Base-by-base conservation (phyloP, 441 rosid genomes). In the Gossypium laxum region DNA sequence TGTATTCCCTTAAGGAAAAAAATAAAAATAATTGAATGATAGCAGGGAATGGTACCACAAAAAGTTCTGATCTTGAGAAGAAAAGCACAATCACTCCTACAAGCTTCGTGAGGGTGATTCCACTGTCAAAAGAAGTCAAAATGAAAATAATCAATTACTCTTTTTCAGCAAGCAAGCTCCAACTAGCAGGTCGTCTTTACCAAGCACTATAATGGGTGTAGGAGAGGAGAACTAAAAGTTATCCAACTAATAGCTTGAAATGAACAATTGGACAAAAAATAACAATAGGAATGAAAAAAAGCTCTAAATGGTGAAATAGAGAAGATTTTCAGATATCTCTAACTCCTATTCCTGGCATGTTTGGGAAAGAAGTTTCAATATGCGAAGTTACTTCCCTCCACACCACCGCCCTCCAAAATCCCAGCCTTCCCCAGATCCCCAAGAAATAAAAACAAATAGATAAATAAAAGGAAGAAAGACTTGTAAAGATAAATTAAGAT, bases 101-200 rank as follows among this genome's bases (percentile, higher is more conserved):
- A 54, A 89, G 87, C 77, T 89, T 89, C n/a, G 89, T 89, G 74
- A 89, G 87, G 17, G 88, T 85, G 61, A 89, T 89, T 72, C 93
- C 93, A 71, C 91, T 89, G 87, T 67, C 66, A 76, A 67, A 62
- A 79, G 66, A 32, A 48, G 18, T 2, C 28, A 71, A 73, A 51
- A 74, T 30, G 18, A 60, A 51, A 4, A 60, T 28, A 19, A 5
- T 69, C 64, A 69, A n/a, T 69, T 19, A 55, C 55, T 52, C 24
- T 24, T 12, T 62, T 65, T 2, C 51, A 17, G 71, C 22, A 18
- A 70, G 28, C 22, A 3, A 62, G 18, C 38, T 26, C 38, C 34
- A 62, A 15, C 66, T 58, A 30, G 15, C 58, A 57, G 68, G 69
- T 66, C 62, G 65, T 54, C 57, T 51, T 71, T 75, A 65, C 57